phyloP scores from a whole-genome alignment of 768 basidiomycete species.

The Sporobolomyces pararoseus region DNA sequence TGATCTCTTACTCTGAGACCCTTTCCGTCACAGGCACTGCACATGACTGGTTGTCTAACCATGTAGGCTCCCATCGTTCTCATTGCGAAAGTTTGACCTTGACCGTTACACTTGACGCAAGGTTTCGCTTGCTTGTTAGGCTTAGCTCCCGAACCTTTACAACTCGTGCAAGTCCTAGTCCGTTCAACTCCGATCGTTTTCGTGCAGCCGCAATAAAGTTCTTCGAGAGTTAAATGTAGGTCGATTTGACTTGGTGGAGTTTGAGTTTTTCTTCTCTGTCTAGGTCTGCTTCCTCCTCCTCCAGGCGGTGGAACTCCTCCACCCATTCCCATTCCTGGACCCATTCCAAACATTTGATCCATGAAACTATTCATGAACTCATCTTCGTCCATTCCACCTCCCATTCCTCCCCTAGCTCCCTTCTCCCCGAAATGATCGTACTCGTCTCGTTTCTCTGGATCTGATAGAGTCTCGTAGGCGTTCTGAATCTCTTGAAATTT shows the following conservation, averaged over 20 bases:
- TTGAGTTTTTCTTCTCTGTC: conserved; percentile 53
- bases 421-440: conserved; percentile 73
- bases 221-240: conserved; percentile 83
- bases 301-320: not conserved
- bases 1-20: conserved; percentile 70
- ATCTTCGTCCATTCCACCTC: conserved; percentile 57
- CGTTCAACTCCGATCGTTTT: conserved; percentile 87
- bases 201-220: conserved; percentile 84
- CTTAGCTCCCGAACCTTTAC: conserved; percentile 85
- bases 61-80: conserved; percentile 26
- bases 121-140: conserved; percentile 77
- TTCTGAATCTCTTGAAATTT: conserved; percentile 42
- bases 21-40: conserved; percentile 65
- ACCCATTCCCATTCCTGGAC: too few relatives aligned
- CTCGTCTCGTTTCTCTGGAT: conserved; percentile 62
- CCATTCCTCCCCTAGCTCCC: conserved; percentile 50
- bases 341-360: conserved; percentile 45
- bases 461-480: conserved; percentile 72
- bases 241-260: conserved; percentile 53
- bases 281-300: conserved; percentile 40
- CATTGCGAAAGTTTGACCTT: conserved; percentile 46
- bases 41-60: conserved; percentile 49
- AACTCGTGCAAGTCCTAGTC: conserved; percentile 69
- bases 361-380: conserved; percentile 78
- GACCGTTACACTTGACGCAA: conserved; percentile 76